phyloP scores from a whole-genome alignment of 2,329 filamentous ascomycete genomes.

The Sarocladiaceae sp. region DNA sequence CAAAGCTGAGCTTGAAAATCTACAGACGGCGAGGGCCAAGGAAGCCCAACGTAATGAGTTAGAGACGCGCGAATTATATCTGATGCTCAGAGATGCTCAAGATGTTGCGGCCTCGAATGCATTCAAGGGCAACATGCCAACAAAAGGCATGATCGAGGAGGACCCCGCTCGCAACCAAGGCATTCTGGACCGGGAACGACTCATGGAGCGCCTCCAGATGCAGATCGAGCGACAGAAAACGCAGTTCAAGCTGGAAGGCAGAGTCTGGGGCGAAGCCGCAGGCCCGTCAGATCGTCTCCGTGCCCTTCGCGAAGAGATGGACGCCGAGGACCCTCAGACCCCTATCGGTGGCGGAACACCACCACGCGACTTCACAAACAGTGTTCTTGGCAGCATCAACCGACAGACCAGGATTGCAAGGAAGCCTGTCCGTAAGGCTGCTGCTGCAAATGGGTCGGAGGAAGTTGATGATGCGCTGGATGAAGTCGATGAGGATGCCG shows the following conservation, averaged over 20 bases:
- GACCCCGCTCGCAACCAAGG: constrained; percentile 80
- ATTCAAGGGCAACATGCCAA: constrained; percentile 39
- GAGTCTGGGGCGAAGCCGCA: constrained; percentile 76
- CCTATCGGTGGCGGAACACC: constrained; percentile 47
- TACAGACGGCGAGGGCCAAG: constrained; percentile 81
- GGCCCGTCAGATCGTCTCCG: constrained; percentile 89
- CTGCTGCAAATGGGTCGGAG: constrained; percentile 21
- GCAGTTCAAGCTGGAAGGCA: constrained; percentile 93
- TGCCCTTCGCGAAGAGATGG: constrained; percentile 90
- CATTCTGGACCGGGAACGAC: constrained; percentile 84
- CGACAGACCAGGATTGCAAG: constrained; percentile 54
- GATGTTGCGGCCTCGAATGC: constrained; percentile 90
- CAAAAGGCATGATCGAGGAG: constrained; percentile 47
- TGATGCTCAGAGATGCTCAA: constrained; percentile 97
- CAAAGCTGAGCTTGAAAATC: constrained; percentile 83
- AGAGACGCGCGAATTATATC: constrained; percentile 92
- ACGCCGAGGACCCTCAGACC: constrained; percentile 48
- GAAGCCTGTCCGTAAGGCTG: constrained; percentile 43
- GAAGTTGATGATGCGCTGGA: constrained; percentile 39
- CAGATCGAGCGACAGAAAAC: constrained; percentile 97
- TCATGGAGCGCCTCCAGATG: constrained; percentile 92
- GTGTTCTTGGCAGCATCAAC: constrained; percentile 68
- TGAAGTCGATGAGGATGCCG: constrained; percentile 42
- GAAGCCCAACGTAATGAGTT: constrained; percentile 93
- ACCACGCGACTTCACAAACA: constrained; percentile 63